Percentiles rank a stretch among this genome's conserved stretches.
Conservation (phyloP, 495 filamentous ascomycete genomes). For the Tricharina praecox region DNA sequence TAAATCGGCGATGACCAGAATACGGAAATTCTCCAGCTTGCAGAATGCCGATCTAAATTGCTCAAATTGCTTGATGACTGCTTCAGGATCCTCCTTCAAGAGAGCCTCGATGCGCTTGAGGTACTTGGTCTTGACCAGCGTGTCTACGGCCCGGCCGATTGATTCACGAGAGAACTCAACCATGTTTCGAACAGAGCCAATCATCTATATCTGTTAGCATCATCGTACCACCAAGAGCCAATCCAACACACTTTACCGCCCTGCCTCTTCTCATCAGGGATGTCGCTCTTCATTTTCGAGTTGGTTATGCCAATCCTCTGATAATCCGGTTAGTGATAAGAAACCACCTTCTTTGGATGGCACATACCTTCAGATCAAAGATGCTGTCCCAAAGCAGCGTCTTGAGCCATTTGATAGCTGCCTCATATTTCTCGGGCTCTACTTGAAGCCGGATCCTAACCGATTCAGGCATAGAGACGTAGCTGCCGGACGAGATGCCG, state of each 20-base stretch:
- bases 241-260: constrained; percentile 42
- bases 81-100: constrained; percentile 51
- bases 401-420: constrained; percentile 66
- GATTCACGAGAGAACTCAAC: constrained; percentile 59
- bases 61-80: constrained; percentile 57
- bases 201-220: constrained; percentile 34
- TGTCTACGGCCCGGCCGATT: constrained; percentile 56
- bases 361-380: constrained; percentile 56
- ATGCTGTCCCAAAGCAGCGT: constrained; percentile 74
- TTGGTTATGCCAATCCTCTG: constrained; percentile 67
- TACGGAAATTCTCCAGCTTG: constrained; percentile 64
- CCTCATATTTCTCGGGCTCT: constrained; percentile 72
- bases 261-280: constrained; percentile 81
- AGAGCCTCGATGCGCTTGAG: constrained; percentile 66
- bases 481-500: constrained; percentile 44
- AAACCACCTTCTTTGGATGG: no score
- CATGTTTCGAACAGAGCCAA: constrained; percentile 58
- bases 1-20: constrained; percentile 68
- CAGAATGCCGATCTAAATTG: constrained; percentile 56
- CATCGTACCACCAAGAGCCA: neutral
- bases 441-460: constrained; percentile 66
- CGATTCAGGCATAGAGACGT: constrained; percentile 61
- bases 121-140: constrained; percentile 75
- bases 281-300: constrained; percentile 74
- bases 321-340: no score